Percentiles rank a stretch among this genome's conserved stretches.
These are phyloP conservation scores for Picea abies DNA, from an alignment of 83 land plant species.

Conservation along the genomic window DNA sequence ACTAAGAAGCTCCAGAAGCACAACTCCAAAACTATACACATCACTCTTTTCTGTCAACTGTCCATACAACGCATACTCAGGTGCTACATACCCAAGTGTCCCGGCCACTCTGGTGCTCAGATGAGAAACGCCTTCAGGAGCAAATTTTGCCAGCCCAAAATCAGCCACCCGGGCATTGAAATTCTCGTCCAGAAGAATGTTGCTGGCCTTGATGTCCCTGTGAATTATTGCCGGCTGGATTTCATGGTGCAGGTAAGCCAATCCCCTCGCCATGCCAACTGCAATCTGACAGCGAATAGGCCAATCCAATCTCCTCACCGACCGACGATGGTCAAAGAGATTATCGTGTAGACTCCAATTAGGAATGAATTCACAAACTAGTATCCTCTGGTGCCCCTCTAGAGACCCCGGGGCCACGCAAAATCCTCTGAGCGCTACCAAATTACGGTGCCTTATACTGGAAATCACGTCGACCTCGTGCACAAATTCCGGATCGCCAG, in stretches of 20 bases:
- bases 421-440: slow-evolving; percentile 71
- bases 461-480: slow-evolving; percentile 83
- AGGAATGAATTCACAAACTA: slow-evolving; percentile 81
- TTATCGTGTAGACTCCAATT: slow-evolving; percentile 73
- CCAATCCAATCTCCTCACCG: slow-evolving; percentile 58
- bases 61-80: slow-evolving; percentile 49
- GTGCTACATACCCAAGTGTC: slow-evolving; percentile 83
- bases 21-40: slow-evolving; percentile 40
- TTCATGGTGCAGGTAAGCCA: slow-evolving; percentile 75
- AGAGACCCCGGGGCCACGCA: slow-evolving; percentile 36
- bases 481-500: slow-evolving; percentile 68
- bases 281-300: slow-evolving; percentile 61
- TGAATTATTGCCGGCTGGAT: slow-evolving; percentile 80
- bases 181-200: slow-evolving; percentile 64
- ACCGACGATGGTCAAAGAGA: slow-evolving; percentile 44
- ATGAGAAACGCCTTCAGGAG: slow-evolving; percentile 69
- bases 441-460: slow-evolving; percentile 73
- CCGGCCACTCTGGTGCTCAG: slow-evolving; percentile 72
- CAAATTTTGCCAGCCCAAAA: slow-evolving; percentile 79
- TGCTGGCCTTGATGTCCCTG: slow-evolving; percentile 82
- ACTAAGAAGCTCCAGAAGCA: slow-evolving; percentile 42
- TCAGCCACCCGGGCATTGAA: slow-evolving; percentile 72
- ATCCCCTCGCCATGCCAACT: slow-evolving; percentile 62
- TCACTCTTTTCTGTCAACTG: slow-evolving; percentile 75
- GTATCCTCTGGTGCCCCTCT: slow-evolving; percentile 55